phyloP scores from a whole-genome alignment of 2,329 filamentous ascomycete species.

The Apiospora saccharicola region DNA sequence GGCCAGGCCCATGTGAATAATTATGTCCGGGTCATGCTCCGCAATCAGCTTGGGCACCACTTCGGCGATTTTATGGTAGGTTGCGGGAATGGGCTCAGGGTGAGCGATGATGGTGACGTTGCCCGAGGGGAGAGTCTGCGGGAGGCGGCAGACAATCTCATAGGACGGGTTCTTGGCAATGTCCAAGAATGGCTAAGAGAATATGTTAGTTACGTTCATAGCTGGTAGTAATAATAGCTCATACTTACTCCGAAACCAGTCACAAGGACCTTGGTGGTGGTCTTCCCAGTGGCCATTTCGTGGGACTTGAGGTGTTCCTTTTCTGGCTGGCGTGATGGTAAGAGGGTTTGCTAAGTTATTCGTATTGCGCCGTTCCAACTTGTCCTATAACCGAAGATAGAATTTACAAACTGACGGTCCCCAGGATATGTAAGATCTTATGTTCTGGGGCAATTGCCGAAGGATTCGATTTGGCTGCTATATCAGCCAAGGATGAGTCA shows the following conservation, averaged over 20 bases:
- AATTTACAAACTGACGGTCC: not conserved
- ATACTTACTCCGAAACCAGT: conserved; percentile 3
- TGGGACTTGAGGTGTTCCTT: not conserved
- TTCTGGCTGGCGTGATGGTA: not conserved
- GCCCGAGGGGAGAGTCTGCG: not conserved
- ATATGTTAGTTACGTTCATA: not conserved
- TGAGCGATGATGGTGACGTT: conserved; percentile 23
- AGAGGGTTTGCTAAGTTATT: not conserved
- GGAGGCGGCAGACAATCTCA: conserved; percentile 22
- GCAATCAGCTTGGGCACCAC: conserved; percentile 13
- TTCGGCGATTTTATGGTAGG: conserved; percentile 19
- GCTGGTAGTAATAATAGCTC: no score
- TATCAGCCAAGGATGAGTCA: not conserved
- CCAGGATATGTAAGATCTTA: not conserved
- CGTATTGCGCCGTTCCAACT: not conserved
- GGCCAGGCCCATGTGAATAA: conserved; percentile 25
- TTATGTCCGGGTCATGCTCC: conserved; percentile 23
- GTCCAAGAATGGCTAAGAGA: not conserved
- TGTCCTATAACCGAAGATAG: not conserved
- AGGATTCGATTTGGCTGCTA: not conserved
- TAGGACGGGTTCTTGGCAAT: conserved; percentile 22
- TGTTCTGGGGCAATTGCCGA: not conserved
- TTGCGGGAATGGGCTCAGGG: conserved; percentile 11
- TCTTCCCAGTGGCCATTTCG: not conserved
- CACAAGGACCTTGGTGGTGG: not conserved